Evolutionary conservation across 177 flowering plant species (phyloP), one percentile per base, ranked within the genome.

Genomic region (Telopea speciosissima): DNA sequence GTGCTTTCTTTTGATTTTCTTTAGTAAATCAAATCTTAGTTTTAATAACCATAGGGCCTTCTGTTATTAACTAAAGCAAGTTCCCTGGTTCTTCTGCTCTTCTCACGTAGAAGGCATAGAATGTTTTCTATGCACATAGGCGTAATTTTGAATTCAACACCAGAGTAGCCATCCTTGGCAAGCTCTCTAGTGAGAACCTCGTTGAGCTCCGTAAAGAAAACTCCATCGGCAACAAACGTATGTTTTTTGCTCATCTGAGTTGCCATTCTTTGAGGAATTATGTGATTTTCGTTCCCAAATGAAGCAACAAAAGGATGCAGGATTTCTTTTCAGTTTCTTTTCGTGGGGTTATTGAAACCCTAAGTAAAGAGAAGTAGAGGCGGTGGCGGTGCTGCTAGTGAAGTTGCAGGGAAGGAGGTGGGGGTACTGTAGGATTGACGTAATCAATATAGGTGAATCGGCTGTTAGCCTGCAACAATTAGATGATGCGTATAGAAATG

Each of bases 111-210:
- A 65, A 2, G 58, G 65, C 1, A 59, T 2, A 89, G 86, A 63
- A 90, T 93, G 49, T 90, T 90, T 83, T 89, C 96, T 0, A 92
- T 89, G 7, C 91, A 87, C 93, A 88, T 86, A 5, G 93, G 96
- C 1, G 96, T 90, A n/a, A 89, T 93, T 64, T 93, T 81, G 65
- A 90, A 93, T 73, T 90, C 96, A 7, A 88, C 96, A 14, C 96
- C 96, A 0, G 96, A 89, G 83, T 90, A 90, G 0, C 96, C 96
- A 70, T 90, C 96, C 75, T 89, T 93, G 5, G 96, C 93, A 1
- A 90, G 85, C 75, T 89, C 96, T 74, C 96, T 78, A 11, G 86
- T 89, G 61, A 90, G 76, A 10, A 89, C 88, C 78, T 90, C 96
- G 71, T 90, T 90, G 24, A 90, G 75, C 79, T 89, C 93, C 16